Evolutionary conservation across 495 filamentous ascomycete genomes (phyloP).

Genomic region (Massariosphaeria phaeospora): DNA sequence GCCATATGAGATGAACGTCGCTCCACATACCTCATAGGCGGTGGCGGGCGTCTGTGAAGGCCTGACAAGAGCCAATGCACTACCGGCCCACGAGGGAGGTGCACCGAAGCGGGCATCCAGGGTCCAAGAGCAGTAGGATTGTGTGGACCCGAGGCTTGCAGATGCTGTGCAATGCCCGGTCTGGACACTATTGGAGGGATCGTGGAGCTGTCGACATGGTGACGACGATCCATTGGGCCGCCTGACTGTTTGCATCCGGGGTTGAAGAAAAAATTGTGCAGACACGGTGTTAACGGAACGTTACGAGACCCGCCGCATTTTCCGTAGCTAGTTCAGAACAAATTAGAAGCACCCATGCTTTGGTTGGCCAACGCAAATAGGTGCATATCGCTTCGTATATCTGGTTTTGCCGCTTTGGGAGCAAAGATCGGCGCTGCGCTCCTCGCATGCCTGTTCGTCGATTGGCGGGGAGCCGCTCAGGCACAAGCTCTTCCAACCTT

Average conservation of each 20-base stretch:
- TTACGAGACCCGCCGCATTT: slow-evolving; percentile 9
- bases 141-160: too few species aligned
- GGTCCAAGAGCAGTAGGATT: not conserved
- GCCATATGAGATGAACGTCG: not conserved
- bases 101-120: not conserved
- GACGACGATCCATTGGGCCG: slow-evolving; percentile 5
- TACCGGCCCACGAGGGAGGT: not conserved
- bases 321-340: slow-evolving; percentile 3
- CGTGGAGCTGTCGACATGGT: not conserved
- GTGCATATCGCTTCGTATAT: slow-evolving; percentile 1
- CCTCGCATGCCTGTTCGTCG: slow-evolving; percentile 5
- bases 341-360: not conserved
- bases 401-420: slow-evolving; percentile 9
- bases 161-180: too few species aligned
- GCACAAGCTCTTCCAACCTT: slow-evolving; percentile 16
- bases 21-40: slow-evolving; percentile 12
- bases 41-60: slow-evolving; percentile 6
- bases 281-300: not conserved
- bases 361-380: slow-evolving; percentile 8
- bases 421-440: slow-evolving; percentile 18
- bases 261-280: slow-evolving; percentile 5
- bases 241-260: slow-evolving; percentile 3
- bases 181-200: too few species aligned
- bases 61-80: not conserved
- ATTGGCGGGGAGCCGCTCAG: slow-evolving; percentile 19